Evolutionary conservation across 345 rosid genomes (phyloP), one percentile per base, ranked within the genome.

Genomic region (Zanthoxylum bungeanum): DNA sequence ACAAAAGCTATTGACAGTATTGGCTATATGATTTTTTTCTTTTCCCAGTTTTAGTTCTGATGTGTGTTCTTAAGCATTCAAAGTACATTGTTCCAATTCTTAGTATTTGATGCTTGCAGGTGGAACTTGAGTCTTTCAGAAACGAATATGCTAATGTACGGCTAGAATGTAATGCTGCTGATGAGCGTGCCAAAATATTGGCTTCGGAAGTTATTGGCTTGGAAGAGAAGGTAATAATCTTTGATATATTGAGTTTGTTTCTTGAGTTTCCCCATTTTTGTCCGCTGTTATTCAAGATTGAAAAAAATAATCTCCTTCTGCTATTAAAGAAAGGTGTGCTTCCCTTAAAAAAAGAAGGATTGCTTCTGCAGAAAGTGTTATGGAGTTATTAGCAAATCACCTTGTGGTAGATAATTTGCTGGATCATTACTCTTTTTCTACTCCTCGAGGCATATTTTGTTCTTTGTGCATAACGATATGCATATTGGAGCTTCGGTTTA

Each of bases 121-220:
- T 77, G 58, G 98, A 95, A 67, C 92, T 93, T 77, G 98, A 95
- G 76, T 84, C 92, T 73, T 49, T 86, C 56, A 87, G 71, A 85
- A 81, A 72, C 74, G 94, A 87, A 83, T 93, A 79, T 65, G 73
- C 85, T 53, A 91, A 87, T 80, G 97, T 86, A 47, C 91, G 74
- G 68, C 87, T 95, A 40, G 97, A 95, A 75, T 91, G 97, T 70
- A 84, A 66, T 79, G 99, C 96, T 57, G 93, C 97, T 73, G 97
- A 95, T 82, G 98, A 91, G 76, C 89, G 98, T 31, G 90, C 97
- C 42, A 90, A 86, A 50, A 83, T 95, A 76, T 80, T 93, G 80
- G 98, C 99, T 75, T 85, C 98, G 57, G 99, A 95, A 85, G 98
- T 93, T 71, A 93, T 95, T 44, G 88, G 93, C 69, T 88, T 95